phyloP scores from a whole-genome alignment of 441 rosid genomes.

The Erodium texanum region DNA sequence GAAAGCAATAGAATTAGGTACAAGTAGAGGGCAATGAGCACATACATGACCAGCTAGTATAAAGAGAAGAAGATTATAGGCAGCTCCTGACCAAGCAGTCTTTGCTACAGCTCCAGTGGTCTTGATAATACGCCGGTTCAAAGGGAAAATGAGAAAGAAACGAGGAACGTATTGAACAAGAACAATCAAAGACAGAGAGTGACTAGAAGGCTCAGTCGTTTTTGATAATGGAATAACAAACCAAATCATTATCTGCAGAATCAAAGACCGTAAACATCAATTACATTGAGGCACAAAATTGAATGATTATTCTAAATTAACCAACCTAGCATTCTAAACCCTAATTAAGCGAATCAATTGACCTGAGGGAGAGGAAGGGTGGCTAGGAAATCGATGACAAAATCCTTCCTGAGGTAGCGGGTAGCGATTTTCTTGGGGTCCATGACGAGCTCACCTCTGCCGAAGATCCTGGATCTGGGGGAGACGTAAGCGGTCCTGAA shows the following conservation, averaged over 20 bases:
- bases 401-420: slow-evolving; percentile 55
- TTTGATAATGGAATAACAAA: slow-evolving; percentile 61
- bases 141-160: slow-evolving; percentile 72
- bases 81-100: slow-evolving; percentile 99
- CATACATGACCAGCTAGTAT: slow-evolving; percentile 94
- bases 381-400: slow-evolving; percentile 61
- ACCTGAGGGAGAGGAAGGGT: slow-evolving; percentile 94
- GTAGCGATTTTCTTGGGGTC: slow-evolving; percentile 58
- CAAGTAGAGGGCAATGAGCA: slow-evolving; percentile 8
- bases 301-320: background rate
- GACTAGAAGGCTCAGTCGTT: slow-evolving; percentile 47
- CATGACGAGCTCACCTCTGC: slow-evolving; percentile 80
- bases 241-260: slow-evolving; percentile 64
- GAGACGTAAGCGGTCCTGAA: slow-evolving; percentile 78
- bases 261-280: background rate
- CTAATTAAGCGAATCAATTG: background rate
- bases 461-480: slow-evolving; percentile 63
- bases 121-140: slow-evolving; percentile 76
- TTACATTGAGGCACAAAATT: background rate
- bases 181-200: slow-evolving; percentile 73
- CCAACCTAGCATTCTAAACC: too few relatives aligned
- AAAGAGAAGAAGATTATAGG: slow-evolving; percentile 73
- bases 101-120: slow-evolving; percentile 80
- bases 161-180: slow-evolving; percentile 74
- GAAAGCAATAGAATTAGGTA: background rate